Base-by-base conservation (phyloP, 306 rosid genomes). In the Corylus americana region DNA sequence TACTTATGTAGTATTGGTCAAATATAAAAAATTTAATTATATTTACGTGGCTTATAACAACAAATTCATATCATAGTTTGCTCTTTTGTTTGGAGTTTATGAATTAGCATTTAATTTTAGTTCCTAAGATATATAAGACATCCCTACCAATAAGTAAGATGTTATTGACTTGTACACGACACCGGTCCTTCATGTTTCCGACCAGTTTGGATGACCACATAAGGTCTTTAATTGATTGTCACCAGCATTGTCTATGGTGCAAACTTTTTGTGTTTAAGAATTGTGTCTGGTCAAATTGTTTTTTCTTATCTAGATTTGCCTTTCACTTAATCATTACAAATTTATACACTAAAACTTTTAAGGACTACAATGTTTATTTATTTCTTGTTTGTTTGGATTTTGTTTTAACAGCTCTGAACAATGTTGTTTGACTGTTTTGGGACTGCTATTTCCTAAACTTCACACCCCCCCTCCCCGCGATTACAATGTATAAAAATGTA, bases 91-190 rank as follows among this genome's bases (percentile, higher is more conserved):
- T 47, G 18, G 31, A 71, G 20, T 29, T 18, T 27, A 7, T 42
- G 76, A 70, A 25, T 53, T 78, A 44, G 61, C 53, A 70, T 55
- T 70, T 68, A 20, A 20, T 29, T 22, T 25, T 45, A 68, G 51
- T 51, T 51, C n/a, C 62, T 22, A 17, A 17, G 17, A 9, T 58
- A 22, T 18, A 18, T 11, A 27, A 64, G 70, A 64, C 70, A 37
- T 64, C 22, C 48, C 49, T 66, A 9, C 37, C 25, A 7, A 42
- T 37, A 66, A 37, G 71, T 35, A 17, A 42, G 0, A 11, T 37
- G 25, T 35, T 64, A 6, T 64, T 66, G 25, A 66, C 44, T 39
- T 66, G 71, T 66, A 7, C 3, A 66, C 16, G 20, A 16, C 49
- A 37, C 12, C 17, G 25, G 31, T 59, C 7, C 17, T 25, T 59